Evolutionary conservation across 768 basidiomycete species (phyloP).

Genomic region (Boletus rufocinnamomeus): DNA sequence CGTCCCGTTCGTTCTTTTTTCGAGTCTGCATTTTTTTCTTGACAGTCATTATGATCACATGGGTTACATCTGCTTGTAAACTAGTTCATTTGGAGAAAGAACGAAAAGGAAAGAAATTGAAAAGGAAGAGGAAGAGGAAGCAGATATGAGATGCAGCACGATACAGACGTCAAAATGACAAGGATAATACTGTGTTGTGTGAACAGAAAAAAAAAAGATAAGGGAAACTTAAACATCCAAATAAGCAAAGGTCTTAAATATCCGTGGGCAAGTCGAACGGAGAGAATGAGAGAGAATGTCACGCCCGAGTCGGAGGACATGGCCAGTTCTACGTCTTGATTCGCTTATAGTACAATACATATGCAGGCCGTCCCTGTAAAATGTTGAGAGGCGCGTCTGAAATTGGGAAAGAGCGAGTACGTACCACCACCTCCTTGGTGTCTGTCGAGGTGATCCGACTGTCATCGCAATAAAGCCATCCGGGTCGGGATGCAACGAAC

Average conservation of each 20-base stretch:
- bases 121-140: neutral
- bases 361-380: slow-evolving; percentile 63
- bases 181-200: slow-evolving; percentile 20
- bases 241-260: slow-evolving; percentile 31
- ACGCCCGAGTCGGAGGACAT: neutral
- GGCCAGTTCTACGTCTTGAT: slow-evolving; percentile 31
- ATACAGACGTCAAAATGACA: slow-evolving; percentile 18
- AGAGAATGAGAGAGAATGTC: slow-evolving; percentile 2
- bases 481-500: slow-evolving; percentile 80
- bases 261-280: neutral
- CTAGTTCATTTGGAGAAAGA: slow-evolving; percentile 16
- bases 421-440: slow-evolving; percentile 79
- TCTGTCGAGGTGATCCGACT: slow-evolving; percentile 78
- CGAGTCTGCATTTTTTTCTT: neutral
- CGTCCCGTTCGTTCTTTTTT: neutral
- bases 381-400: slow-evolving; percentile 23
- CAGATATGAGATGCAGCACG: slow-evolving; percentile 20
- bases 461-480: slow-evolving; percentile 95
- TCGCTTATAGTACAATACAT: slow-evolving; percentile 82
- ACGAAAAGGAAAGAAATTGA: neutral
- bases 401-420: slow-evolving; percentile 32
- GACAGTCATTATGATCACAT: slow-evolving; percentile 24
- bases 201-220: neutral
- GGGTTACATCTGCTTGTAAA: slow-evolving; percentile 33
- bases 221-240: slow-evolving; percentile 22